These are phyloP conservation scores for Xylaria sp. DNA, from an alignment of 2,329 filamentous ascomycete genomes.

Conservation along the genomic window DNA sequence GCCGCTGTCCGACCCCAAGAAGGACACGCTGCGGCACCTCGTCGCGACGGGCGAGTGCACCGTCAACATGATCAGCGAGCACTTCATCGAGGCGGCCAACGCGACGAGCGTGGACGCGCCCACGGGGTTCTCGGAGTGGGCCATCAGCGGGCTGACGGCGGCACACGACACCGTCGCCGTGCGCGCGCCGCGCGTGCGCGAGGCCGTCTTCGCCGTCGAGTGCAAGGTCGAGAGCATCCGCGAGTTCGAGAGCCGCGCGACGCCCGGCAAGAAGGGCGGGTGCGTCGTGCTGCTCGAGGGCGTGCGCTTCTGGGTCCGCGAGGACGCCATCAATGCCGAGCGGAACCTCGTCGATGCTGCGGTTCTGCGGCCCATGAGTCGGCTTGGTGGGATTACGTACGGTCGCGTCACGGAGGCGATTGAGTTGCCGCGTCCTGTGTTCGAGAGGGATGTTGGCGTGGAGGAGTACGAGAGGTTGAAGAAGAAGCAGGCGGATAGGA, in stretches of 20 bases:
- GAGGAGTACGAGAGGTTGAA: slow-evolving; percentile 69
- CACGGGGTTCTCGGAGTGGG: slow-evolving; percentile 82
- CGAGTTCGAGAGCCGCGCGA: slow-evolving; percentile 80
- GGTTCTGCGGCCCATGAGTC: slow-evolving; percentile 78
- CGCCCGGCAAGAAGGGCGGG: slow-evolving; percentile 78
- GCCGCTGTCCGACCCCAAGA: slow-evolving; percentile 71
- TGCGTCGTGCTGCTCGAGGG: slow-evolving; percentile 84
- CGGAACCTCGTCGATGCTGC: slow-evolving; percentile 78
- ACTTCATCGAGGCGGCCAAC: slow-evolving; percentile 89
- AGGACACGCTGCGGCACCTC: slow-evolving; percentile 84
- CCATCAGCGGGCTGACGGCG: slow-evolving; percentile 78
- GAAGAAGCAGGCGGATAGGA: slow-evolving; percentile 52
- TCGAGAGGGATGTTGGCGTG: slow-evolving; percentile 61
- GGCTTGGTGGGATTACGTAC: slow-evolving; percentile 89
- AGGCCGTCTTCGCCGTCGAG: slow-evolving; percentile 87
- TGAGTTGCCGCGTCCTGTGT: slow-evolving; percentile 75
- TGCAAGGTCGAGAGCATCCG: slow-evolving; percentile 77
- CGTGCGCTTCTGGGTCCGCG: slow-evolving; percentile 86
- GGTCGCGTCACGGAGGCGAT: slow-evolving; percentile 74
- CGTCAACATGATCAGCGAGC: slow-evolving; percentile 88
- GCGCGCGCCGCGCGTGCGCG: slow-evolving; percentile 77
- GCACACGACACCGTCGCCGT: slow-evolving; percentile 73
- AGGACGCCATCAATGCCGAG: slow-evolving; percentile 87
- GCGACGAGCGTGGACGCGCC: slow-evolving; percentile 82
- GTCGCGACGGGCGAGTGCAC: slow-evolving; percentile 78